Percentiles rank a stretch among this genome's conserved stretches.
phyloP scores from a whole-genome alignment of 768 basidiomycete genomes.

The Leucocoprinus birnbaumii region DNA sequence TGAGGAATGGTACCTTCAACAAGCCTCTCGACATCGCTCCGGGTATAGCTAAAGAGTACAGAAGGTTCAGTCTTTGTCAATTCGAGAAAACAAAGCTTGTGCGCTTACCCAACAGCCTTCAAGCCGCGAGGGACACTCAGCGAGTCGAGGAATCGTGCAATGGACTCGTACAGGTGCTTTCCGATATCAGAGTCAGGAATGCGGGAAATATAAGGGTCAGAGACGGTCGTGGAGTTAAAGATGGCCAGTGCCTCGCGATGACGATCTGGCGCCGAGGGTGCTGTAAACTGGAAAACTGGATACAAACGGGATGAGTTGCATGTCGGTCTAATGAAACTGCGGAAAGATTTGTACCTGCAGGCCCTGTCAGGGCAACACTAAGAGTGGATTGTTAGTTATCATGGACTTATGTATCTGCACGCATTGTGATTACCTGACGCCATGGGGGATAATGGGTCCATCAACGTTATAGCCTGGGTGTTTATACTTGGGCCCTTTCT shows the following conservation, averaged over 20 bases:
- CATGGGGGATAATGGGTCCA: slow-evolving; percentile 91
- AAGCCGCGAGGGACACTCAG: slow-evolving; percentile 86
- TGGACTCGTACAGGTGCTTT: slow-evolving; percentile 75
- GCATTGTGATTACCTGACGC: slow-evolving; percentile 55
- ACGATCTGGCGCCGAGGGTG: slow-evolving; percentile 88
- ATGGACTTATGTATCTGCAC: not conserved
- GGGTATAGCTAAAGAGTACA: slow-evolving; percentile 46
- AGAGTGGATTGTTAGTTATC: not conserved
- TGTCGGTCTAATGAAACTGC: too few relatives aligned
- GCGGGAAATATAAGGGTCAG: slow-evolving; percentile 66
- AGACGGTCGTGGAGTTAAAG: slow-evolving; percentile 64
- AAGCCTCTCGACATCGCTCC: slow-evolving; percentile 63
- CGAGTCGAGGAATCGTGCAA: slow-evolving; percentile 83
- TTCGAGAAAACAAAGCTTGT: not conserved
- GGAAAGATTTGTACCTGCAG: slow-evolving; percentile 51
- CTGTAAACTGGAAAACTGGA: slow-evolving; percentile 96
- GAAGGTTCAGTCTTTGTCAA: not conserved
- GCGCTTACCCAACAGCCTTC: slow-evolving; percentile 64
- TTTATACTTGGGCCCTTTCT: slow-evolving; percentile 88
- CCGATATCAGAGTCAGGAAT: slow-evolving; percentile 83
- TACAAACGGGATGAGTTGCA: too few relatives aligned
- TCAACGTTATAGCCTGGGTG: slow-evolving; percentile 88
- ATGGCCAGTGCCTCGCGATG: slow-evolving; percentile 88
- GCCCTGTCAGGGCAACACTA: slow-evolving; percentile 85
- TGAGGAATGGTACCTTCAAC: slow-evolving; percentile 94